phyloP scores from a whole-genome alignment of 208 protist genomes.

The Acanthamoeba triangularis region DNA sequence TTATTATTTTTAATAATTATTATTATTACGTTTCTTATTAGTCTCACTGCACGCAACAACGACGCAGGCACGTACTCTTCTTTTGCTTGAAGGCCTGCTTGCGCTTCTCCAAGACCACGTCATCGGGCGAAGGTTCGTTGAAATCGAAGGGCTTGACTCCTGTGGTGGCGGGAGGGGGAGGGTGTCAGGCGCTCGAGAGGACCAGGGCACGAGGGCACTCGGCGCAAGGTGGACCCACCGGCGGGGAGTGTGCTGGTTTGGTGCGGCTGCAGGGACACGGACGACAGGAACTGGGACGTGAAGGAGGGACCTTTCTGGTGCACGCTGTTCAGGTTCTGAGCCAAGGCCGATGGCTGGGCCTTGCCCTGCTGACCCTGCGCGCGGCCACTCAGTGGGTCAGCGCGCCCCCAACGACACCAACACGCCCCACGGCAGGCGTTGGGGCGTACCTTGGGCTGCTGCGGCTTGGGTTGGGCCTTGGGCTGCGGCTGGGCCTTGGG shows the following conservation, averaged over 20 bases:
- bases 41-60: not conserved
- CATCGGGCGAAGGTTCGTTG: conserved; percentile 47
- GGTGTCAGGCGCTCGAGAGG: too few relatives aligned
- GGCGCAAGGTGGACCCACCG: not conserved
- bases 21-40: too few relatives aligned
- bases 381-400: not conserved
- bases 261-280: not conserved
- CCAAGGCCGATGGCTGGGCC: conserved; percentile 15
- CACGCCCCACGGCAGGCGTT: too few relatives aligned
- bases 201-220: too few relatives aligned
- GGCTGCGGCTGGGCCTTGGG: not conserved
- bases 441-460: too few relatives aligned
- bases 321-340: conserved; percentile 47
- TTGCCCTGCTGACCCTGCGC: conserved; percentile 2
- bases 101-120: conserved; percentile 53
- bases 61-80: not conserved
- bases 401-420: too few relatives aligned
- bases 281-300: conserved; percentile 36
- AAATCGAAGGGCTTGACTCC: conserved; percentile 35
- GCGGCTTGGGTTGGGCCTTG: not conserved
- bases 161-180: too few relatives aligned
- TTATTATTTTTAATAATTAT: not conserved
- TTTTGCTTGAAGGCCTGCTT: conserved; percentile 69
- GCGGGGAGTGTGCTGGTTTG: conserved; percentile 7
- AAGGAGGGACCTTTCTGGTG: conserved; percentile 50